phyloP scores from a whole-genome alignment of 495 filamentous ascomycete species.

The Cetradonia linearis region DNA sequence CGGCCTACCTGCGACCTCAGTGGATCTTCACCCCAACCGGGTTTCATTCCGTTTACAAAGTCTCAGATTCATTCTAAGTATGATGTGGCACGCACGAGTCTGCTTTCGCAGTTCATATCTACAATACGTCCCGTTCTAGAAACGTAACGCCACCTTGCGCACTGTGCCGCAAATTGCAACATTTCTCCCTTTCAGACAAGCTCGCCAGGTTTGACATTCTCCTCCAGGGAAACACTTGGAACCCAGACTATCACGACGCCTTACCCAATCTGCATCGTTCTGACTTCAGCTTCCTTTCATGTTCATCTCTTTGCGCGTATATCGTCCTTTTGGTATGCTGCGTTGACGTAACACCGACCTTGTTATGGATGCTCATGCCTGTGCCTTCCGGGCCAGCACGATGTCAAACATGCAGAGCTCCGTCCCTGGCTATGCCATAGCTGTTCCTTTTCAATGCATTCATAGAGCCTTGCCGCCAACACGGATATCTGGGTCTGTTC shows the following conservation, averaged over 20 bases:
- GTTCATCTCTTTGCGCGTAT: background rate
- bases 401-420: background rate
- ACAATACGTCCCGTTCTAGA: background rate
- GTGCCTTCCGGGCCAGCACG: background rate
- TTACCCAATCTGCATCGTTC: background rate
- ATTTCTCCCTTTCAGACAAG: background rate
- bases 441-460: background rate
- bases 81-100: background rate
- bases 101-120: too few relatives aligned
- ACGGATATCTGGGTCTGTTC: background rate
- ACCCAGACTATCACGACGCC: too few relatives aligned
- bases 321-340: background rate
- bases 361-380: background rate
- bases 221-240: background rate
- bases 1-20: background rate
- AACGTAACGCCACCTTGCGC: background rate
- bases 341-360: background rate
- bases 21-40: background rate
- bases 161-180: background rate
- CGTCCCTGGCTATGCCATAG: background rate
- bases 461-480: background rate
- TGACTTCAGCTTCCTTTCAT: background rate
- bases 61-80: background rate
- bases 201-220: background rate
- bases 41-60: background rate